These are phyloP conservation scores for Neonectria hederae DNA, from an alignment of 2,329 filamentous ascomycete genomes.

Conservation along the genomic window DNA sequence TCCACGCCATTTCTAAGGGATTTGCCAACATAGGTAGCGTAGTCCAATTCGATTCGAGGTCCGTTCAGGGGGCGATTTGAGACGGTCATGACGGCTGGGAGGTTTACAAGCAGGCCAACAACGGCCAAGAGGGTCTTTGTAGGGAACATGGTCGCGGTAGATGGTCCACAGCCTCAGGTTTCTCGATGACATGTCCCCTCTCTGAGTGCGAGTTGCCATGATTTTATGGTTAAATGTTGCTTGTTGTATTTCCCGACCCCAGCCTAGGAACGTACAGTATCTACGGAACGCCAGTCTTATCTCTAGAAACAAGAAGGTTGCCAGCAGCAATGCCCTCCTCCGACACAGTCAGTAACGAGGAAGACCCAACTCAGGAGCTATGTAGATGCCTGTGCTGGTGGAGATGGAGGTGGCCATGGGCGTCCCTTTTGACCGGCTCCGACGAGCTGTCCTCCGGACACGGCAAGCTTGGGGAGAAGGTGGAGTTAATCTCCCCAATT, in stretches of 20 bases:
- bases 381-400: slow-evolving; percentile 9
- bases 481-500: slow-evolving; percentile 69
- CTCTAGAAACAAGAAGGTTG: no score
- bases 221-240: neutral
- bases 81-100: neutral
- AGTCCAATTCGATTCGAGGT: slow-evolving; percentile 5
- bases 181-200: neutral
- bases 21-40: slow-evolving; percentile 6
- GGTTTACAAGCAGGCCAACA: slow-evolving; percentile 1
- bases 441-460: neutral
- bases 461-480: slow-evolving; percentile 9
- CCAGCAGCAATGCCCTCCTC: no score
- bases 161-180: neutral
- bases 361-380: no score
- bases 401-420: slow-evolving; percentile 18
- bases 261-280: neutral
- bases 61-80: slow-evolving; percentile 1
- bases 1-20: neutral
- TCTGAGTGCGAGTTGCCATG: neutral
- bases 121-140: slow-evolving; percentile 5
- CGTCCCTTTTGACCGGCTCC: neutral
- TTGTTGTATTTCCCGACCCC: neutral
- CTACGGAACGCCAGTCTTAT: no score
- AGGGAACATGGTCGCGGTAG: slow-evolving; percentile 3
- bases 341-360: no score